phyloP scores from a whole-genome alignment of 208 protist species.

The Wallacemonas sp. region DNA sequence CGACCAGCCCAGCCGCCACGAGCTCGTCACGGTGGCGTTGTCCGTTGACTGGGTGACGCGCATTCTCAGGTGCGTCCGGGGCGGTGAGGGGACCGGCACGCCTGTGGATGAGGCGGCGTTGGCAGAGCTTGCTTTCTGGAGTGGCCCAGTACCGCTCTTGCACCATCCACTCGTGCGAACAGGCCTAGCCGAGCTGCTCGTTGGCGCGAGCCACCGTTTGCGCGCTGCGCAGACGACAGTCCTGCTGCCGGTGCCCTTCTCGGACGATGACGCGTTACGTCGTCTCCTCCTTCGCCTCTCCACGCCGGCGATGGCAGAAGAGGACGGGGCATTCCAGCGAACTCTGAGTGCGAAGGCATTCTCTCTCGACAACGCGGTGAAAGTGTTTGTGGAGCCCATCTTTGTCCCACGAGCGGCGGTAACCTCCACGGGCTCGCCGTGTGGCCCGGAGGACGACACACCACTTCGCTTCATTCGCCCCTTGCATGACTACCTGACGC shows the following conservation, averaged over 20 bases:
- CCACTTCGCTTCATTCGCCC: neutral
- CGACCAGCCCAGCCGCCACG: no score
- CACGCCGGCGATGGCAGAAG: no score
- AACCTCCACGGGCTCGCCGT: neutral
- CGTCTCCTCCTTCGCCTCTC: slow-evolving; percentile 47
- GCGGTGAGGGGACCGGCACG: no score
- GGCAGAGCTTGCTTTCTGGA: slow-evolving; percentile 46
- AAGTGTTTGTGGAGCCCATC: neutral
- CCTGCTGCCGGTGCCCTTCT: slow-evolving; percentile 19
- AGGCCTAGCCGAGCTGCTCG: slow-evolving; percentile 7
- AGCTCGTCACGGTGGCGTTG: no score
- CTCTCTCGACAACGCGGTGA: neutral
- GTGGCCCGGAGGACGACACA: neutral
- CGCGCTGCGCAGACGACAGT: neutral
- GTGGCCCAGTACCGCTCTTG: slow-evolving; percentile 34
- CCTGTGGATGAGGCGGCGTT: slow-evolving; percentile 8
- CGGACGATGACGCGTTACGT: slow-evolving; percentile 55
- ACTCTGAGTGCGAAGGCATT: neutral
- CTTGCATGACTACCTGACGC: slow-evolving; percentile 29
- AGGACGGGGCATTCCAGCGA: no score
- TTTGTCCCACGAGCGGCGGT: neutral
- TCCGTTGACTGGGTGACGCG: neutral
- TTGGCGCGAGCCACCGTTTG: neutral
- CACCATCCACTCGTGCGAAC: slow-evolving; percentile 22
- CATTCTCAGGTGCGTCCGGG: neutral